phyloP scores from a whole-genome alignment of 2,329 filamentous ascomycete species.

The Aspergillus niger region DNA sequence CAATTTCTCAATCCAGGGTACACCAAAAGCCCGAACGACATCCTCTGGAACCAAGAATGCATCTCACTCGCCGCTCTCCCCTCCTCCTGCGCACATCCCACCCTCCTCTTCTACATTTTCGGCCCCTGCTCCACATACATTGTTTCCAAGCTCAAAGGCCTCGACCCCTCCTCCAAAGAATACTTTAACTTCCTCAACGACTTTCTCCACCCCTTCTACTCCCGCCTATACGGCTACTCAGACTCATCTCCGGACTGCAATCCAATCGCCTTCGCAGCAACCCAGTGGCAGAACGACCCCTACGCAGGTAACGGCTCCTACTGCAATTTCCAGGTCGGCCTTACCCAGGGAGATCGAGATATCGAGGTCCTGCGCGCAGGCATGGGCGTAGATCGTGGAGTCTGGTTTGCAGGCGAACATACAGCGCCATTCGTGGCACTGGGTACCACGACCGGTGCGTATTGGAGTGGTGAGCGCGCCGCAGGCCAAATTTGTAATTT shows the following conservation, averaged over 20 bases:
- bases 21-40: constrained; percentile 60
- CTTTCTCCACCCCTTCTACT: constrained; percentile 79
- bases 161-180: constrained; percentile 45
- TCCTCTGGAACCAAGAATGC: constrained; percentile 72
- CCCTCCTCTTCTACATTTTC: constrained; percentile 73
- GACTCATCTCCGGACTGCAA: constrained; percentile 57
- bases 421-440: constrained; percentile 86
- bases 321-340: constrained; percentile 77
- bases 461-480: constrained; percentile 84
- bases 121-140: constrained; percentile 46
- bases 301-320: constrained; percentile 82
- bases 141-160: constrained; percentile 35
- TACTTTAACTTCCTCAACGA: constrained; percentile 59
- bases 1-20: constrained; percentile 76
- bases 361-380: constrained; percentile 62
- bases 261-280: constrained; percentile 67
- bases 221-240: constrained; percentile 69
- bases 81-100: constrained; percentile 65
- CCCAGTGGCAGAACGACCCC: constrained; percentile 76
- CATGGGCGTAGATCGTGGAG: constrained; percentile 55
- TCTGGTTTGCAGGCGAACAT: constrained; percentile 91
- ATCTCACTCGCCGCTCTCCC: constrained; percentile 74
- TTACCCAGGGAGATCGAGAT: constrained; percentile 70
- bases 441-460: constrained; percentile 87
- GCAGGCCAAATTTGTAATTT: constrained; percentile 55